A percentile compares a stretch with the other conserved stretches of the same genome.
Conservation (phyloP, 371 early-diverging fungal genomes). For the Apophysomyces sp. region DNA sequence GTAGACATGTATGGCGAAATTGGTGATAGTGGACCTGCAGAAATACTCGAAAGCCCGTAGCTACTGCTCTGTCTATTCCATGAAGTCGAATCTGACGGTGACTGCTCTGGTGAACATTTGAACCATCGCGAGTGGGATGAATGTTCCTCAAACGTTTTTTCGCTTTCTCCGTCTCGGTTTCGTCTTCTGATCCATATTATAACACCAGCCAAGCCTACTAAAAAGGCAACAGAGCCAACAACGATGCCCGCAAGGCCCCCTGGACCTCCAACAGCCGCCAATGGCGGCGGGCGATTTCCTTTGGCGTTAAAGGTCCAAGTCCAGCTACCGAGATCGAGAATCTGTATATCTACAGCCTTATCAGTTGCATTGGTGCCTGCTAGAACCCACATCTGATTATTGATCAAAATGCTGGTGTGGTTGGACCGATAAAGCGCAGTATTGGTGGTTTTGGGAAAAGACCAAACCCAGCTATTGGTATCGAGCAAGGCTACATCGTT, state of each 20-base stretch:
- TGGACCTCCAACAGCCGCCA: background rate
- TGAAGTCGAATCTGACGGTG: background rate
- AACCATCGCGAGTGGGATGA: background rate
- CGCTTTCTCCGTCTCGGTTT: background rate
- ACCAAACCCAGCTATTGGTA: constrained; percentile 1
- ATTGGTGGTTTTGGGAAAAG: background rate
- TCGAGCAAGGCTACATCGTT: background rate
- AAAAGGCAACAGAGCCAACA: background rate
- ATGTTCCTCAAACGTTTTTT: background rate
- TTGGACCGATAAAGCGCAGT: background rate
- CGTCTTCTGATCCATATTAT: background rate
- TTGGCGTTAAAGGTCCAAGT: background rate
- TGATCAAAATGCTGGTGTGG: background rate
- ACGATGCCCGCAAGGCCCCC: background rate
- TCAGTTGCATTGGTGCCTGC: background rate
- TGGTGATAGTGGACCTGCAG: background rate
- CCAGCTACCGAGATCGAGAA: background rate
- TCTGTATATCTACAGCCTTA: background rate
- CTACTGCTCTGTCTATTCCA: background rate
- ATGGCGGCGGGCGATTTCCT: background rate
- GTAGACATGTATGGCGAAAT: background rate
- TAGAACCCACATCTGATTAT: background rate
- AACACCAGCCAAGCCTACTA: background rate
- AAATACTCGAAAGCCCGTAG: background rate
- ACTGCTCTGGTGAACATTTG: background rate